Percentiles rank a stretch among this genome's conserved stretches.
Conservation (phyloP, 345 rosid species). For the Salix dunnii region DNA sequence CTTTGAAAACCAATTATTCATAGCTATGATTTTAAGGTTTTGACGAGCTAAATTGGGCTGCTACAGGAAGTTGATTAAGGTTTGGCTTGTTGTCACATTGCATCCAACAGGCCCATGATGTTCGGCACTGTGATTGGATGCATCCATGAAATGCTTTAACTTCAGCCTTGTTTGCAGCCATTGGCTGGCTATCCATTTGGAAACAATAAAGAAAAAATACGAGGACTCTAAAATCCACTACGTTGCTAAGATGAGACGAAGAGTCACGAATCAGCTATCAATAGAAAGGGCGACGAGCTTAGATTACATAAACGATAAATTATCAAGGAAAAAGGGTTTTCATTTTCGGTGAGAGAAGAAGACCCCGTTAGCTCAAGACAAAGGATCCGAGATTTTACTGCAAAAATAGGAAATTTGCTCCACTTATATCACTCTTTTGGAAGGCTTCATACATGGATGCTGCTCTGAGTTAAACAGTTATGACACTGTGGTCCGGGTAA, state of each 20-base stretch:
- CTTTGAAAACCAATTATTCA: too few species aligned
- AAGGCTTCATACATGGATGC: slow-evolving; percentile 28
- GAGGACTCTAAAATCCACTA: background rate
- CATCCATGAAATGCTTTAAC: too few species aligned
- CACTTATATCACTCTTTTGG: slow-evolving; percentile 32
- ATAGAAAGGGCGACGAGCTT: slow-evolving; percentile 44
- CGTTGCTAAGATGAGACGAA: slow-evolving; percentile 55
- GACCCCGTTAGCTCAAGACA: slow-evolving; percentile 25
- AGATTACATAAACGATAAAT: slow-evolving; percentile 22
- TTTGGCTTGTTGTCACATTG: background rate
- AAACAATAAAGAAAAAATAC: too few species aligned
- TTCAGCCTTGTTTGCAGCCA: background rate
- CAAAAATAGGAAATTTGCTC: slow-evolving; percentile 38
- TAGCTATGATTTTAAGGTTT: too few species aligned
- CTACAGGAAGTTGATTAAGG: background rate
- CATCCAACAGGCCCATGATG: background rate
- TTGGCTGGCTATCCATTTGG: background rate
- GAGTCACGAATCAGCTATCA: slow-evolving; percentile 60
- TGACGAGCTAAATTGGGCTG: background rate
- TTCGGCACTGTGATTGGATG: background rate
- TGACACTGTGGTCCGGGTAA: slow-evolving; percentile 17
- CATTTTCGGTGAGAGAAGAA: slow-evolving; percentile 25
- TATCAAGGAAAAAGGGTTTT: slow-evolving; percentile 14
- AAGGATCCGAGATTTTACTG: slow-evolving; percentile 39
- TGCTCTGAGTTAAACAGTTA: slow-evolving; percentile 5